Base-by-base conservation (phyloP, 1,284 basidiomycete genomes). In the Ustilago xerochloae region DNA sequence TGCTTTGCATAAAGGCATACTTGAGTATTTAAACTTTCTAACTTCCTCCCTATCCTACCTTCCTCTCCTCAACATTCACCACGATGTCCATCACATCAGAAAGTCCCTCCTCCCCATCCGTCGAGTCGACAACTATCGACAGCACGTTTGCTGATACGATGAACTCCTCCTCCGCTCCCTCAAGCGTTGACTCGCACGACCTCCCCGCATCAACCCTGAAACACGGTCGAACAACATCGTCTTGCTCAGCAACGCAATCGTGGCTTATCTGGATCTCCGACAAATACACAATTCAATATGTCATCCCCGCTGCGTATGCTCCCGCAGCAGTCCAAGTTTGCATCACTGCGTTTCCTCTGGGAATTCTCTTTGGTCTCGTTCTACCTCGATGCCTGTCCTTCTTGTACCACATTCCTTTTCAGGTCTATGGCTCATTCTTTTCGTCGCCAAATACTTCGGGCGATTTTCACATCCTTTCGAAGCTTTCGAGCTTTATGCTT, bases 281-380 rank as follows among this genome's bases (percentile, higher is more conserved):
- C 50, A 64, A 67, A 49, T 73, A 65, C 24, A 59, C 63, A 13
- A 53, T 46, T 3, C 72, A 70, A 26, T 66, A 76, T 43, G 30
- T 38, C n/a, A 70, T 80, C 22, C 78, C 78, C 10, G 36, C 76
- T 0, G 63, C 69, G 9, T 77, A 79, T 16, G 70, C 75, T 7
- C 63, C 67, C 1, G 77, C 74, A 2, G 62, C 65, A 4, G 51
- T 79, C 2, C 57, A 70, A 28, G 54, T 80, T 38, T 53, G 49
- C 39, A 63, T 73, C 43, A 79, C 71, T 2, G 61, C 70, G 3
- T 78, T 80, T 43, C 65, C 62, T 1, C 71, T 80, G 13, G 78
- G 78, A 22, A 29, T 76, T 18, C 29, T 80, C 5, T 63, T 70
- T 13, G 77, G 77, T 1, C 59, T 75, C 3, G 65, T 72, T 0